These are phyloP conservation scores for Collybia nuda DNA, from an alignment of 768 basidiomycete genomes.

Conservation along the genomic window DNA sequence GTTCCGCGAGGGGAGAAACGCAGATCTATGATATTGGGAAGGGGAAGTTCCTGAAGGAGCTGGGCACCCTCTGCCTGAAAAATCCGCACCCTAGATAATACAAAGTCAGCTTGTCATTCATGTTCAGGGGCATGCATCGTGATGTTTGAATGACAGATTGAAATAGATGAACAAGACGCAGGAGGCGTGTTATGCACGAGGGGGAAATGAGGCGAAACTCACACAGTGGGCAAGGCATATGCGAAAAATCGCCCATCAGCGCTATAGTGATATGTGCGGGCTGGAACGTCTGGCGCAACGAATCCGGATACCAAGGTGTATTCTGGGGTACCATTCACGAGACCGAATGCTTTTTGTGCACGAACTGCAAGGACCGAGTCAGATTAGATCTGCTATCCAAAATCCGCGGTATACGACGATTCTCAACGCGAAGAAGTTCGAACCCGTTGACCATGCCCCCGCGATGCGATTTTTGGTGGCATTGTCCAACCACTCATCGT, in stretches of 20 bases:
- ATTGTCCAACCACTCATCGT: conserved; percentile 6
- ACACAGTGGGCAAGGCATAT: conserved; percentile 77
- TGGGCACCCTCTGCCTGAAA: conserved; percentile 72
- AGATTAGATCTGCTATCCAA: conserved; percentile 13
- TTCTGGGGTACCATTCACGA: conserved; percentile 79
- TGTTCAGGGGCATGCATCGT: not conserved
- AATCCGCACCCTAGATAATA: conserved; percentile 61
- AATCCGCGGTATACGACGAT: too few species aligned
- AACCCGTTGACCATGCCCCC: not conserved
- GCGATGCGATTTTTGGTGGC: not conserved
- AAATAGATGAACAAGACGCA: not conserved
- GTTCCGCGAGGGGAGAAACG: conserved; percentile 92
- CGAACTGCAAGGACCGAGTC: conserved; percentile 56
- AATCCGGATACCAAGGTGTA: conserved; percentile 69
- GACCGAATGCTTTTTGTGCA: conserved; percentile 90
- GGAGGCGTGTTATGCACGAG: conserved; percentile 11
- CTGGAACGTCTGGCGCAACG: conserved; percentile 64
- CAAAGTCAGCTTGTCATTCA: conserved; percentile 3
- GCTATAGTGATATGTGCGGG: conserved; percentile 80
- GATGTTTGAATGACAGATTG: not conserved
- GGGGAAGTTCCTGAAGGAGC: conserved; percentile 71
- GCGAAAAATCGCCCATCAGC: conserved; percentile 86
- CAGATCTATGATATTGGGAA: conserved; percentile 79
- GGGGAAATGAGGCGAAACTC: conserved; percentile 30
- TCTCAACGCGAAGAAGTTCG: not conserved